phyloP scores from a whole-genome alignment of 2,329 filamentous ascomycete genomes.

The Alternaria sp. region DNA sequence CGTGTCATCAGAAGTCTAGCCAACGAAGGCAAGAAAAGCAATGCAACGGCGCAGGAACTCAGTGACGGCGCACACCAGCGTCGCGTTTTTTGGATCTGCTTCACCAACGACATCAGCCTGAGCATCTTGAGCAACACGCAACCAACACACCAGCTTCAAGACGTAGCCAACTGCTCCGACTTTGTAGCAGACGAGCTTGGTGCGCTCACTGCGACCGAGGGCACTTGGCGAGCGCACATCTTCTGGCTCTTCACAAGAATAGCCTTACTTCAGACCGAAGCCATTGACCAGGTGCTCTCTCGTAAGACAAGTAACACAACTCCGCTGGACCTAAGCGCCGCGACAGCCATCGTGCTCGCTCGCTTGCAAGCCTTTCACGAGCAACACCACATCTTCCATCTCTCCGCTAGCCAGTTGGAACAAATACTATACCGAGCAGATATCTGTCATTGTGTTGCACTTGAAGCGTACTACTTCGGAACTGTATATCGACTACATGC shows the following conservation, averaged over 20 bases:
- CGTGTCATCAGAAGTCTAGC: constrained; percentile 29
- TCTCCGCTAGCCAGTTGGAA: constrained; percentile 21
- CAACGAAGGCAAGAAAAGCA: constrained; percentile 18
- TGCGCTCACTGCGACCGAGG: constrained; percentile 27
- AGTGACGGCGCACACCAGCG: constrained; percentile 27
- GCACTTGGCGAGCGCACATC: constrained; percentile 28
- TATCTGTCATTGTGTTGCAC: constrained; percentile 22
- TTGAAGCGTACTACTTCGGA: constrained; percentile 35
- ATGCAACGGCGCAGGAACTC: neutral
- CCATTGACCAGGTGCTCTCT: constrained; percentile 29
- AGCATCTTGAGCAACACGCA: constrained; percentile 24
- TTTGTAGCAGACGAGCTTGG: constrained; percentile 20
- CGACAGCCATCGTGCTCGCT: constrained; percentile 8
- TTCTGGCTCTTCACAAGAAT: constrained; percentile 26
- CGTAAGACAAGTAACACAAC: constrained; percentile 5
- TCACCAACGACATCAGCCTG: constrained; percentile 24
- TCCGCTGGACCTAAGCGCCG: constrained; percentile 8
- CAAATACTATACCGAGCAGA: constrained; percentile 36
- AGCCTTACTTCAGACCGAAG: constrained; percentile 30
- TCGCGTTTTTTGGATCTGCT: constrained; percentile 35
- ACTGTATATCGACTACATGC: constrained; percentile 30
- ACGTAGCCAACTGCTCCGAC: constrained; percentile 18
- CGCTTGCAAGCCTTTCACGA: constrained; percentile 21
- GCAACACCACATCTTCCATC: constrained; percentile 28
- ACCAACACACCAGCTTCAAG: constrained; percentile 25